Conservation (phyloP, 2,329 filamentous ascomycete species). For the Dactylellina leptospora region DNA sequence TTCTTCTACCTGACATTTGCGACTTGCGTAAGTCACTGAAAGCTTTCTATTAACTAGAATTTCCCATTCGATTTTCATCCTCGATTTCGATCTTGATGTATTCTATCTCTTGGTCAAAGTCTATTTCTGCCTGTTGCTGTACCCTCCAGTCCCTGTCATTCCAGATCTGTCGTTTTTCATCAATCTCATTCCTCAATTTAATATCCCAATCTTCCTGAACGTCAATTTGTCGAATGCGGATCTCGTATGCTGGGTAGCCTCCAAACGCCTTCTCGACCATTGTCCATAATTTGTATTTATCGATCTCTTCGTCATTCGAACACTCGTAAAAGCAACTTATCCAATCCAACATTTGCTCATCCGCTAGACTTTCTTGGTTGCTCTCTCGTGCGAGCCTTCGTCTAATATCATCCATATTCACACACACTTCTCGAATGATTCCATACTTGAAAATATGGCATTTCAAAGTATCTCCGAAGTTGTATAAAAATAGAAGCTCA, state of each 20-base stretch:
- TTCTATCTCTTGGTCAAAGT: background rate
- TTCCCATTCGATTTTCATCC: background rate
- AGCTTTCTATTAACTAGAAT: no score
- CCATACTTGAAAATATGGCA: background rate
- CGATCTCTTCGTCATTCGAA: constrained; percentile 2
- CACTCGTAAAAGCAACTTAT: constrained; percentile 30
- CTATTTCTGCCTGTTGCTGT: background rate
- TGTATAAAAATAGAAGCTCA: constrained; percentile 15
- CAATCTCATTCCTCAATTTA: background rate
- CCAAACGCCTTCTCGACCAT: constrained; percentile 3
- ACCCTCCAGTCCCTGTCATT: background rate
- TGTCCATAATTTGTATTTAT: constrained; percentile 11
- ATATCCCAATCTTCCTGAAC: constrained; percentile 3
- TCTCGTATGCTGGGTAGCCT: background rate
- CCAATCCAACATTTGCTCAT: constrained; percentile 20
- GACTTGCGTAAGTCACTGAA: no score
- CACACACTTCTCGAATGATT: background rate
- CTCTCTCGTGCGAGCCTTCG: no score
- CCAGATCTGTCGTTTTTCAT: background rate
- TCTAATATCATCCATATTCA: background rate
- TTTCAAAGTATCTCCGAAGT: background rate
- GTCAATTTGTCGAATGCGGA: background rate
- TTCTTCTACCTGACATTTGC: no score
- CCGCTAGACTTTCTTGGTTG: background rate
- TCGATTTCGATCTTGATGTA: background rate